Conservation (phyloP, 148 eudicot genomes). For the Fagopyrum homotropicum region DNA sequence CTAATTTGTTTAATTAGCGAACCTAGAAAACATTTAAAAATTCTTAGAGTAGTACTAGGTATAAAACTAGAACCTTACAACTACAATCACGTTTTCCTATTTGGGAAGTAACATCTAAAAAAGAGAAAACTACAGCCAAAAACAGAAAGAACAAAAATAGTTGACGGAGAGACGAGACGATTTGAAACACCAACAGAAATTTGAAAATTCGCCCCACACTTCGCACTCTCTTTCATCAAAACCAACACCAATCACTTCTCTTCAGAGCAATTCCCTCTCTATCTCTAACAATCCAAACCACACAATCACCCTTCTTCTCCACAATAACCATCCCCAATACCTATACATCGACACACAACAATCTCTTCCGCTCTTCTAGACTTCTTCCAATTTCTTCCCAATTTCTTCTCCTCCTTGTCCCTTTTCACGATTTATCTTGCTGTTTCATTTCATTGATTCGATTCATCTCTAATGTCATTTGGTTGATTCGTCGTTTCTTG, state of each 20-base stretch:
- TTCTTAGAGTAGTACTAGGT: too few relatives aligned
- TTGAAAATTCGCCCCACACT: background rate
- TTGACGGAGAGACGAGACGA: background rate
- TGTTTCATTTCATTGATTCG: background rate
- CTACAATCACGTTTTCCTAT: background rate
- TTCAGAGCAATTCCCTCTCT: constrained; percentile 9
- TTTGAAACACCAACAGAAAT: background rate
- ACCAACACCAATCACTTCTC: background rate
- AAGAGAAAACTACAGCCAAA: background rate
- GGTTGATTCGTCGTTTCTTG: background rate
- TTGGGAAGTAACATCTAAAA: background rate
- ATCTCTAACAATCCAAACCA: background rate
- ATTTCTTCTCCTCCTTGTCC: background rate
- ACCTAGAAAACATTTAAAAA: too few relatives aligned
- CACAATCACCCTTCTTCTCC: constrained; percentile 4
- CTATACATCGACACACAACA: background rate
- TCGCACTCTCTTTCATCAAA: background rate
- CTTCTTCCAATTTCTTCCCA: background rate
- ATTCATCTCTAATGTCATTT: background rate
- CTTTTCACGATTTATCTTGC: background rate
- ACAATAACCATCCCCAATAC: background rate
- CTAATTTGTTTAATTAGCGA: too few relatives aligned
- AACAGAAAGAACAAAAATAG: background rate
- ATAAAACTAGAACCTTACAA: background rate
- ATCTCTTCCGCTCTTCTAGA: background rate